A percentile compares a stretch with the other conserved stretches of the same genome.
Conservation (phyloP, 225 moss, liverwort and hornwort genomes). For the Thuidium tamariscinum region DNA sequence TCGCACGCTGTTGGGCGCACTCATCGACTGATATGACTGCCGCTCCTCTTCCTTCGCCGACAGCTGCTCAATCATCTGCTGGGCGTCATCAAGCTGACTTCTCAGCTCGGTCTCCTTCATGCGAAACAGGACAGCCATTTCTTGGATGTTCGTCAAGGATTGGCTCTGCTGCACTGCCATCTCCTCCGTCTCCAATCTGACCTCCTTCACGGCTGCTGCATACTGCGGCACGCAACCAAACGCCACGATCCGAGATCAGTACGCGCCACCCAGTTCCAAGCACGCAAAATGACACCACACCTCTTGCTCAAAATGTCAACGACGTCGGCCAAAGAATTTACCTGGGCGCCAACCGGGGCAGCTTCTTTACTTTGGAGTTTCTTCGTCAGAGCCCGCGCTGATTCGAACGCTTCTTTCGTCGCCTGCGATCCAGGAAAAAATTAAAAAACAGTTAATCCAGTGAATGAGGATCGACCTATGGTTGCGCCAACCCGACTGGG, state of each 20-base stretch:
- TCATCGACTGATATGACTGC: not conserved
- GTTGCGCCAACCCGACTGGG: not conserved
- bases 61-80: conserved; percentile 40
- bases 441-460: not conserved
- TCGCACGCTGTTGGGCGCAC: conserved; percentile 2
- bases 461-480: not conserved
- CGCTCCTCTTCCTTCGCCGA: conserved; percentile 5
- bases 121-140: conserved; percentile 52
- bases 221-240: conserved; percentile 31
- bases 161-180: conserved; percentile 57
- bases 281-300: not conserved
- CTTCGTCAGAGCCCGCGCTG: conserved; percentile 31
- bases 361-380: conserved; percentile 49
- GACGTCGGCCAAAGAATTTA: not conserved
- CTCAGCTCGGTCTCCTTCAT: conserved; percentile 66
- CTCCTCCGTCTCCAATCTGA: conserved; percentile 61
- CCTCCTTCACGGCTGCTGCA: conserved; percentile 46
- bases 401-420: conserved; percentile 35
- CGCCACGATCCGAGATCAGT: not conserved
- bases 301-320: not conserved
- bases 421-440: conserved; percentile 7
- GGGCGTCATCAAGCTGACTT: conserved; percentile 55
- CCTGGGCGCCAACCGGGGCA: conserved; percentile 47
- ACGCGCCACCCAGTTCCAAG: not conserved
- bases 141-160: conserved; percentile 51